A percentile compares a stretch with the other conserved stretches of the same genome.
These are phyloP conservation scores for Cyberlindnera bimundalis DNA, from an alignment of 805 yeast genomes.

Conservation along the genomic window DNA sequence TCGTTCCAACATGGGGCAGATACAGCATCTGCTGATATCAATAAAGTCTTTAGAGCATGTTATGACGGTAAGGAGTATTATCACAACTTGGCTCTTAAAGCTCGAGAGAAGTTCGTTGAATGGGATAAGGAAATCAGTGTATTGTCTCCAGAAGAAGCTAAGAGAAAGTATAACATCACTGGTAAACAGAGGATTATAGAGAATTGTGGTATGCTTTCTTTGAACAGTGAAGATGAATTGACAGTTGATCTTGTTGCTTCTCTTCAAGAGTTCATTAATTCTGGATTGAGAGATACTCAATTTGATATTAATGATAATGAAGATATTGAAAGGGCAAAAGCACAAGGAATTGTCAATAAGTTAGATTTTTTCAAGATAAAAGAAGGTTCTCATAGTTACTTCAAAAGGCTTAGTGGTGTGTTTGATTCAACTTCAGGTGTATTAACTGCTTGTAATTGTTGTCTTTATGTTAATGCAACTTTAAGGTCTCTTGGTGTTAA, in stretches of 20 bases:
- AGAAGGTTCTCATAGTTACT: conserved; percentile 9
- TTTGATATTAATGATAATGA: conserved; percentile 29
- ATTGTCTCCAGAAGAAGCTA: conserved; percentile 11
- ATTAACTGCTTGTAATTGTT: conserved; percentile 32
- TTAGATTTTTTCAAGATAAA: conserved; percentile 21
- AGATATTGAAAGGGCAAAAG: conserved; percentile 32
- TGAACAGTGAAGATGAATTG: conserved; percentile 3
- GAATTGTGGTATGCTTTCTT: conserved; percentile 13
- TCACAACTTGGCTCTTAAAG: conserved; percentile 25
- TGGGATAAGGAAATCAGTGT: conserved; percentile 16
- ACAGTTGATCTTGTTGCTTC: conserved; percentile 7
- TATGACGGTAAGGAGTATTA: conserved; percentile 37
- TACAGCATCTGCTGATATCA: conserved; percentile 40
- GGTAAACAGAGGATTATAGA: conserved; percentile 13
- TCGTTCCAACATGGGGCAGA: conserved; percentile 37
- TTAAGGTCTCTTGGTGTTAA: conserved; percentile 32
- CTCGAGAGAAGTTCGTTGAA: conserved; percentile 10
- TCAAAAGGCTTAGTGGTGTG: conserved; percentile 23
- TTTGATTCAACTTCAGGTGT: conserved; percentile 33
- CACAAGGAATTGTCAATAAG: conserved; percentile 28
- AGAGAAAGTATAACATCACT: conserved; percentile 13
- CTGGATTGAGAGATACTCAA: conserved; percentile 11
- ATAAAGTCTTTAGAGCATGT: conserved; percentile 37
- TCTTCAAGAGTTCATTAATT: conserved; percentile 9
- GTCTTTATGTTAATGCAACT: conserved; percentile 28